Conservation (phyloP, 2,329 filamentous ascomycete genomes). For the Tricladium varicosporioides region DNA sequence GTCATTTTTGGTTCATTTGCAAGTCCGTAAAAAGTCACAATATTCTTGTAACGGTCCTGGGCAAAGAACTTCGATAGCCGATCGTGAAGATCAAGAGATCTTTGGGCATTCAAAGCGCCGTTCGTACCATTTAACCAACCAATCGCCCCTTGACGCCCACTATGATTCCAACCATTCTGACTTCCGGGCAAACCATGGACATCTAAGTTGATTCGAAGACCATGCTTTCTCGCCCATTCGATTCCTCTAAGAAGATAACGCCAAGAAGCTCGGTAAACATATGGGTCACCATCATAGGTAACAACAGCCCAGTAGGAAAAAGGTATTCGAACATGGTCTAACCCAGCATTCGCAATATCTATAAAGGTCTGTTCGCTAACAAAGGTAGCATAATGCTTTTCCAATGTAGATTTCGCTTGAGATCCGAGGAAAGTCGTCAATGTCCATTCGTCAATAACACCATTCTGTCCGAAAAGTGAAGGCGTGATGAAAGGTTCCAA, state of each 20-base stretch:
- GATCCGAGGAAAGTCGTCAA: conserved; percentile 69
- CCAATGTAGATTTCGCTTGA: conserved; percentile 64
- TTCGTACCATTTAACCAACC: conserved; percentile 90
- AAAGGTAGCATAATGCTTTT: conserved; percentile 88
- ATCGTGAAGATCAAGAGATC: conserved; percentile 84
- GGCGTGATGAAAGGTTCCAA: conserved; percentile 95
- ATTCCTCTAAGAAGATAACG: conserved; percentile 89
- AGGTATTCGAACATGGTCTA: conserved; percentile 96
- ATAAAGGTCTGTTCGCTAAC: conserved; percentile 80
- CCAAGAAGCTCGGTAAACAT: conserved; percentile 84
- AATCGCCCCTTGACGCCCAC: conserved; percentile 76
- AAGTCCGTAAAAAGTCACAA: conserved; percentile 89
- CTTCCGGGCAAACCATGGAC: conserved; percentile 88
- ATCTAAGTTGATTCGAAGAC: conserved; percentile 88
- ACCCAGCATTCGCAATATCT: conserved; percentile 80
- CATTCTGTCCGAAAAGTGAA: conserved; percentile 74
- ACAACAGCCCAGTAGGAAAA: conserved; percentile 94
- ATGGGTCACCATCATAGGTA: conserved; percentile 82
- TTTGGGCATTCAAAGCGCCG: conserved; percentile 72
- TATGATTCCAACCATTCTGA: conserved; percentile 98
- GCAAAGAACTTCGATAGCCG: conserved; percentile 89
- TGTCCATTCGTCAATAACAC: conserved; percentile 86
- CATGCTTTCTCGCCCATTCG: conserved; percentile 91
- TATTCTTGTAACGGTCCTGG: conserved; percentile 86
- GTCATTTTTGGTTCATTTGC: conserved; percentile 94